Conservation (phyloP, 2,329 filamentous ascomycete species). For the Colletotrichum cordylinicola region DNA sequence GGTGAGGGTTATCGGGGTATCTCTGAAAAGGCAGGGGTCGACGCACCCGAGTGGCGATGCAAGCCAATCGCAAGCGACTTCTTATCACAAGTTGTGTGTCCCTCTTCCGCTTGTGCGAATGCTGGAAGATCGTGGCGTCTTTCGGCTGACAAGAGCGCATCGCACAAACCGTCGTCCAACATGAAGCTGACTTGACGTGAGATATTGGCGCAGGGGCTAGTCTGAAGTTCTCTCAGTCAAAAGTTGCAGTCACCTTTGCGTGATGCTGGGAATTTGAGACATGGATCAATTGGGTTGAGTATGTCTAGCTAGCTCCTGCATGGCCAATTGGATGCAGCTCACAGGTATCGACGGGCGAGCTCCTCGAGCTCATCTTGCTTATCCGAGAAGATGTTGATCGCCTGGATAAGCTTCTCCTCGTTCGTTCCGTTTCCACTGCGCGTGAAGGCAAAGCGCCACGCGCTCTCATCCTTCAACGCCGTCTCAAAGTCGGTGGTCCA, state of each 20-base stretch:
- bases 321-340: not conserved
- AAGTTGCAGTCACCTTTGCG: not conserved
- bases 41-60: conserved; percentile 3
- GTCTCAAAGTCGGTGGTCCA: conserved; percentile 12
- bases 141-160: not conserved
- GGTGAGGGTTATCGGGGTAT: not conserved
- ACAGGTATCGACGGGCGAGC: conserved; percentile 20
- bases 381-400: conserved; percentile 63
- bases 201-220: not conserved
- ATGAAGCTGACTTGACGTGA: not conserved
- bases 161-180: not conserved
- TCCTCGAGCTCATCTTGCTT: conserved; percentile 59
- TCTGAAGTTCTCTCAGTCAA: not conserved
- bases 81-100: conserved; percentile 3
- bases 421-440: conserved; percentile 50
- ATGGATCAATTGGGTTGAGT: not conserved
- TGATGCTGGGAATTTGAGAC: not conserved
- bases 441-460: conserved; percentile 57
- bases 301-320: not conserved
- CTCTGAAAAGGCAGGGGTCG: not conserved
- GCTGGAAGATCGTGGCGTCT: not conserved
- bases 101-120: not conserved
- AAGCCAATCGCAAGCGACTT: conserved; percentile 3
- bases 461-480: conserved; percentile 45
- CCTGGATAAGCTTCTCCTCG: conserved; percentile 57